A percentile compares a stretch with the other conserved stretches of the same genome.
Evolutionary conservation across 2,329 filamentous ascomycete species (phyloP).

Genomic region (Bipolaris gigantea): DNA sequence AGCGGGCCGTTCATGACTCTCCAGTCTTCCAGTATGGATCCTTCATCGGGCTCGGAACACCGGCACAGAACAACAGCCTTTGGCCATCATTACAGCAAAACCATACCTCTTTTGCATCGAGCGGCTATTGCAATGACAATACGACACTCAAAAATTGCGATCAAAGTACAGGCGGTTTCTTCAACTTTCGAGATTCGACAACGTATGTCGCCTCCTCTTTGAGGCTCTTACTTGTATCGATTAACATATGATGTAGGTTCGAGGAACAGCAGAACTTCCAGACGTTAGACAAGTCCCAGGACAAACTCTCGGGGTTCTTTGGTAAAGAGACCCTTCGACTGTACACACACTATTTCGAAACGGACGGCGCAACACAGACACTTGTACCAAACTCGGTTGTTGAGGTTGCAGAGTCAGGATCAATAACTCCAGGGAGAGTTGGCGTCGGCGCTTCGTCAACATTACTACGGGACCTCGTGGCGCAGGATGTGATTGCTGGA

Average conservation of each 20-base stretch:
- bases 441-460: slow-evolving; percentile 49
- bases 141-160: slow-evolving; percentile 39
- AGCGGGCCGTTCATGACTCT: slow-evolving; percentile 47
- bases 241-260: slow-evolving; percentile 30
- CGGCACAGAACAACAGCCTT: slow-evolving; percentile 50
- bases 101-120: slow-evolving; percentile 46
- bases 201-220: slow-evolving; percentile 27
- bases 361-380: slow-evolving; percentile 43
- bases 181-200: slow-evolving; percentile 33
- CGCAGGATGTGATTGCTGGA: slow-evolving; percentile 41
- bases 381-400: slow-evolving; percentile 41
- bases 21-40: slow-evolving; percentile 49
- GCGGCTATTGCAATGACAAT: slow-evolving; percentile 43
- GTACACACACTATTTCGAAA: slow-evolving; percentile 48
- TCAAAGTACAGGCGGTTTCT: slow-evolving; percentile 41
- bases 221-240: not conserved
- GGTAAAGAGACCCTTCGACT: slow-evolving; percentile 43
- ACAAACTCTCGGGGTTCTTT: slow-evolving; percentile 30
- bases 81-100: slow-evolving; percentile 50
- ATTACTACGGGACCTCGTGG: slow-evolving; percentile 43
- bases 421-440: slow-evolving; percentile 39
- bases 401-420: slow-evolving; percentile 39
- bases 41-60: slow-evolving; percentile 49
- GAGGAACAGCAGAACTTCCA: slow-evolving; percentile 25
- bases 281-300: slow-evolving; percentile 29